phyloP scores from a whole-genome alignment of 805 yeast genomes.

The Saccharomyces eubayanus region DNA sequence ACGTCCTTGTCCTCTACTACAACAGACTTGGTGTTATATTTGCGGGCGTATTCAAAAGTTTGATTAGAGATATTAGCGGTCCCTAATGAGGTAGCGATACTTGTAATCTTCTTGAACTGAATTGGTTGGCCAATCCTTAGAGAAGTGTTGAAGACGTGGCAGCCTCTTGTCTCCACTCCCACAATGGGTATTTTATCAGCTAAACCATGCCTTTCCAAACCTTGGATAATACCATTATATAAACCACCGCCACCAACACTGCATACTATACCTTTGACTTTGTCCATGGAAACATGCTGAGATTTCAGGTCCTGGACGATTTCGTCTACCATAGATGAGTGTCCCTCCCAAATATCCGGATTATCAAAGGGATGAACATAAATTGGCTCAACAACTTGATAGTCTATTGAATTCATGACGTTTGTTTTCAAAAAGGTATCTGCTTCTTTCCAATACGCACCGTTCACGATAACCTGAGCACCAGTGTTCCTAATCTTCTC shows the following conservation, averaged over 20 bases:
- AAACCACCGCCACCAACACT: constrained; percentile 55
- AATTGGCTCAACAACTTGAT: constrained; percentile 29
- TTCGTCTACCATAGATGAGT: constrained; percentile 41
- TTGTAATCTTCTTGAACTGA: constrained; percentile 37
- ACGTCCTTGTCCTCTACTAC: constrained; percentile 50
- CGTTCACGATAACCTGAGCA: constrained; percentile 42
- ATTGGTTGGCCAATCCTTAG: constrained; percentile 40
- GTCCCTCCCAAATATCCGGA: constrained; percentile 48
- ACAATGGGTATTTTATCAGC: constrained; percentile 34
- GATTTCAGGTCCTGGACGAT: constrained; percentile 25
- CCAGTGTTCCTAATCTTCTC: constrained; percentile 34
- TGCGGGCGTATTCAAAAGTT: constrained; percentile 39
- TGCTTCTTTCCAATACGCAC: constrained; percentile 43
- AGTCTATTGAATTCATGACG: constrained; percentile 20
- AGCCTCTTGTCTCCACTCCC: constrained; percentile 55
- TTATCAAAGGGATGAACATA: constrained; percentile 51
- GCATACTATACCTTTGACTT: constrained; percentile 41
- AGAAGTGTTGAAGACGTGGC: constrained; percentile 49
- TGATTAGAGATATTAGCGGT: constrained; percentile 47
- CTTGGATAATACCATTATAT: constrained; percentile 44
- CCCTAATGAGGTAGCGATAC: constrained; percentile 60
- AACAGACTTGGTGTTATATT: constrained; percentile 35
- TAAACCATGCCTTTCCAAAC: constrained; percentile 33
- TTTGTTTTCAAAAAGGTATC: constrained; percentile 35
- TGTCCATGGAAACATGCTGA: constrained; percentile 15